Evolutionary conservation across 805 yeast species (phyloP), one percentile per base, ranked within the genome.

Genomic region (Candida ipomoeae): DNA sequence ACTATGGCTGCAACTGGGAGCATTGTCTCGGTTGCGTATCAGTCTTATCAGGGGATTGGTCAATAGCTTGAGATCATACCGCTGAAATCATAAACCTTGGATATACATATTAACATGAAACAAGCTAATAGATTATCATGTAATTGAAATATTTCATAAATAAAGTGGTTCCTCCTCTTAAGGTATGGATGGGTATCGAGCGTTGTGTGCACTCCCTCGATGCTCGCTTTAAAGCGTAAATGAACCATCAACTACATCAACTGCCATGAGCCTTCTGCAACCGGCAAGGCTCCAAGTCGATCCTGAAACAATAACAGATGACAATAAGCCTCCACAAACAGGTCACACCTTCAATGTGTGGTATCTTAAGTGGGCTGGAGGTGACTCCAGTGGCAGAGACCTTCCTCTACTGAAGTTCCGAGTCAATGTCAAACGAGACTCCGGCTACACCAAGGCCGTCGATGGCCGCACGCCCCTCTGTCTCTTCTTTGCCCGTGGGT

Each of bases 291-390:
- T 83, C 2, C 97, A 89, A 62, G 81, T 87, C 1, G 84, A 83
- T 50, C 85, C 88, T 1, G 75, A 77, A 0, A 70, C 71, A 5
- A 65, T 83, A 14, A 73, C 82, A 0, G 75, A 77, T 17, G 82
- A 81, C 39, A 82, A 78, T 38, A 77, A 80, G 43, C 96, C 96
- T 0, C 84, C 88, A 5, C 96, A 87, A 56, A 79, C 86, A 0
- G 96, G 96, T 0, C 80, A 83, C 6, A 81, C 83, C 0, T 91
- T 86, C 71, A 91, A 91, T 60, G 76, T 89, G 14, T 91, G 97
- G 97, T 91, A 81, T 65, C 74, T 85, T 50, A 85, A 85, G 65
- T 91, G 97, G 97, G 82, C 94, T 6, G 89, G 90, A 0, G 68
- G 68, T 15, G 90, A 89, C 13, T 70, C 77, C 37, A 81, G 81